Conservation (phyloP, 2,329 filamentous ascomycete species). For the Fusarium equiseti region DNA sequence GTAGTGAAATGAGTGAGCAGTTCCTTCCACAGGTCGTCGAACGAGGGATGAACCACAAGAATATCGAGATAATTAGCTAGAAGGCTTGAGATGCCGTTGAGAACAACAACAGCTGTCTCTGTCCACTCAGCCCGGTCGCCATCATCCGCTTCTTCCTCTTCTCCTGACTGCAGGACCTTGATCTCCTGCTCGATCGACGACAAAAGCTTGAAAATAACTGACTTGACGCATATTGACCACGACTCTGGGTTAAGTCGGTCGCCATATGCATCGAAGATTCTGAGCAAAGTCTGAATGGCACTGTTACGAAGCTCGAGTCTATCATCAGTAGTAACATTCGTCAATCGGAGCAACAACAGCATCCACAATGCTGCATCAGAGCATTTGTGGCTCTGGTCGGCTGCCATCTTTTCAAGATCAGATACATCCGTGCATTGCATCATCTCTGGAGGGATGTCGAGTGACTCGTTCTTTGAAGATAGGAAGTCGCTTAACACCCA, state of each 20-base stretch:
- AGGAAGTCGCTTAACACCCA: constrained; percentile 96
- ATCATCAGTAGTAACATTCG: constrained; percentile 77
- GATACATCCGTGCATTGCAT: constrained; percentile 62
- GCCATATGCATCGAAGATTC: constrained; percentile 93
- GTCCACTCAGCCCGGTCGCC: constrained; percentile 71
- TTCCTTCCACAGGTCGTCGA: constrained; percentile 80
- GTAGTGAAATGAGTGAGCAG: constrained; percentile 76
- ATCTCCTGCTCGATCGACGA: constrained; percentile 74
- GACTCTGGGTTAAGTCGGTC: constrained; percentile 81
- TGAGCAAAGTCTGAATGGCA: constrained; percentile 89
- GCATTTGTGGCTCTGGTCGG: constrained; percentile 67
- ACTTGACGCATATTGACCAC: constrained; percentile 86
- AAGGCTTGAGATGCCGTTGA: constrained; percentile 78
- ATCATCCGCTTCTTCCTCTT: constrained; percentile 56
- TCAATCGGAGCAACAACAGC: constrained; percentile 77
- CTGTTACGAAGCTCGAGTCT: constrained; percentile 84
- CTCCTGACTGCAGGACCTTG: constrained; percentile 53
- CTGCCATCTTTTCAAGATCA: constrained; percentile 70
- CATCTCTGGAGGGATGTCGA: constrained; percentile 69
- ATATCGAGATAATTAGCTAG: constrained; percentile 82
- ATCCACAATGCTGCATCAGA: constrained; percentile 83
- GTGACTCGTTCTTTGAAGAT: constrained; percentile 68
- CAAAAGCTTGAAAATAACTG: constrained; percentile 83
- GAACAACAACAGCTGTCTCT: constrained; percentile 79
- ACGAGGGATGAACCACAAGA: constrained; percentile 73